These are phyloP conservation scores for Rosellinia necatrix DNA, from an alignment of 2,329 filamentous ascomycete genomes.

Conservation along the genomic window DNA sequence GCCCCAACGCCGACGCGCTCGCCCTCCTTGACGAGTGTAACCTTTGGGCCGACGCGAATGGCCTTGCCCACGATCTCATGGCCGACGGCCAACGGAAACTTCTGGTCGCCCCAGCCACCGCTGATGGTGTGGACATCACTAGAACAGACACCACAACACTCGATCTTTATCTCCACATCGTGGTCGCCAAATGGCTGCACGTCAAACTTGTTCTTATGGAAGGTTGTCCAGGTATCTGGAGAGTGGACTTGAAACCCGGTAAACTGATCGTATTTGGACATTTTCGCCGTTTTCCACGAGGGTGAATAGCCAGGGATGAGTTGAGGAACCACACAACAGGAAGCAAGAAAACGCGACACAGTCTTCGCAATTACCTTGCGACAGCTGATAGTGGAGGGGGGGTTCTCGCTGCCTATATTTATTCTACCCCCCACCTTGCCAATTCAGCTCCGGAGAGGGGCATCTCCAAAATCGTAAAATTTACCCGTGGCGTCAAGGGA, in stretches of 20 bases:
- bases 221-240: constrained; percentile 60
- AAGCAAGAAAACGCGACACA: constrained; percentile 3
- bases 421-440: constrained; percentile 20
- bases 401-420: constrained; percentile 21
- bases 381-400: constrained; percentile 13
- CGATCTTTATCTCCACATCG: constrained; percentile 87
- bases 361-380: constrained; percentile 3
- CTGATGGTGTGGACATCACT: constrained; percentile 73
- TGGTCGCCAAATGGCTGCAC: constrained; percentile 86
- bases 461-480: constrained; percentile 4
- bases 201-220: constrained; percentile 75
- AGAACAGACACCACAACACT: constrained; percentile 77
- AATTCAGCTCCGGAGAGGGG: constrained; percentile 17
- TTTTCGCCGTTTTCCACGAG: constrained; percentile 32
- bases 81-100: constrained; percentile 56
- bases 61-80: constrained; percentile 76
- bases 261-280: constrained; percentile 64
- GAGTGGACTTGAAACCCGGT: constrained; percentile 64
- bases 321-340: background rate
- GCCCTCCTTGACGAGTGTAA: constrained; percentile 64
- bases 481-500: constrained; percentile 17
- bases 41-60: constrained; percentile 68
- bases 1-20: constrained; percentile 72
- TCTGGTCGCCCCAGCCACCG: constrained; percentile 63
- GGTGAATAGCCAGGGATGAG: background rate